Percentiles rank a stretch among this genome's conserved stretches.
Conservation (phyloP, 192 early-diverging fungal genomes). For the Chytriomyces sp. region DNA sequence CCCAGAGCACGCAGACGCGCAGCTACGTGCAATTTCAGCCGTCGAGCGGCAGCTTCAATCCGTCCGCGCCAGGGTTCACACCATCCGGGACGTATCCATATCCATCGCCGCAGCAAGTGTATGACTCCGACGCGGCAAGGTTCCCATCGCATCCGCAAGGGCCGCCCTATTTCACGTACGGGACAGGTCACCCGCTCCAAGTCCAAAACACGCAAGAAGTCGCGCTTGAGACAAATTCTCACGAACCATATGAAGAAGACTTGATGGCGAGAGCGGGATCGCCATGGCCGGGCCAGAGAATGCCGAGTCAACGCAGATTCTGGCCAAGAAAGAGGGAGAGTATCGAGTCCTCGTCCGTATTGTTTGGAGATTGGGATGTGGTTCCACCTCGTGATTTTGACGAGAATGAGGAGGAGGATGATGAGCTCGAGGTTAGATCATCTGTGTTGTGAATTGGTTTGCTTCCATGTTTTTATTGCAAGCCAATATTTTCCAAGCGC, state of each 20-base stretch:
- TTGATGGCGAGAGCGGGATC: background rate
- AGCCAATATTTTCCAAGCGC: background rate
- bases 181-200: background rate
- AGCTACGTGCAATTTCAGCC: background rate
- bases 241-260: background rate
- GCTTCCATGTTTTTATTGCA: background rate
- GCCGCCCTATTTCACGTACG: background rate
- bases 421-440: constrained; percentile 15
- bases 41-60: background rate
- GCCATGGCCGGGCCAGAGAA: background rate
- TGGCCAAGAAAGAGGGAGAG: background rate
- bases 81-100: background rate
- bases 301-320: background rate
- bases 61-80: background rate
- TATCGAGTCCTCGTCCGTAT: background rate
- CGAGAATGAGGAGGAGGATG: background rate
- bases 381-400: background rate
- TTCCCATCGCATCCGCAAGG: background rate
- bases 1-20: background rate
- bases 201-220: background rate
- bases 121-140: background rate
- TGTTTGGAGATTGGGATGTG: background rate
- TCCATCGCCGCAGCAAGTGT: background rate
- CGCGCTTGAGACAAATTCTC: background rate
- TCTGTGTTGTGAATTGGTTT: constrained; percentile 8